Evolutionary conservation across 306 rosid genomes (phyloP).

Genomic region (Rosa persica): DNA sequence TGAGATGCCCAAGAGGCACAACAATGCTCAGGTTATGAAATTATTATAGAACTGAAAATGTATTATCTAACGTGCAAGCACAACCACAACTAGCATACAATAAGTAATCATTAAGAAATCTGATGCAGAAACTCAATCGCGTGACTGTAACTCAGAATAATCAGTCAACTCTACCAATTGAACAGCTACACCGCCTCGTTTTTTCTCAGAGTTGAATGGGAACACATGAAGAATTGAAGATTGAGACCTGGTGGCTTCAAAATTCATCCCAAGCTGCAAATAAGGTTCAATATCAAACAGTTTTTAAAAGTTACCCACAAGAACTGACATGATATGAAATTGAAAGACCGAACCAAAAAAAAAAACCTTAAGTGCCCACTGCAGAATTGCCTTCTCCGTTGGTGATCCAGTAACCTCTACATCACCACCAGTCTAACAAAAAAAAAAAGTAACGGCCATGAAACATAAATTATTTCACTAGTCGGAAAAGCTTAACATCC

Average conservation of each 20-base stretch:
- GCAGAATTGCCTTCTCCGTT: conserved; percentile 82
- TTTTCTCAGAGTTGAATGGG: conserved; percentile 87
- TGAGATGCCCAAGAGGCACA: not conserved
- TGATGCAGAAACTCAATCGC: not conserved
- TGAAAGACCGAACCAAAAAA: not conserved
- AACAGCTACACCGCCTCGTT: conserved; percentile 77
- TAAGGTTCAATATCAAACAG: conserved; percentile 3
- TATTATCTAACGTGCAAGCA: not conserved
- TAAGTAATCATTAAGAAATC: not conserved
- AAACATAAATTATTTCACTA: not conserved
- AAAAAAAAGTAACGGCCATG: conserved; percentile 13
- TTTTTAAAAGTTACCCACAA: not conserved
- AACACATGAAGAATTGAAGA: conserved; percentile 67
- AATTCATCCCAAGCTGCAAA: conserved; percentile 84
- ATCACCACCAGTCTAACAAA: conserved; percentile 47
- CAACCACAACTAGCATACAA: not conserved
- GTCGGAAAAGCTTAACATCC: not conserved
- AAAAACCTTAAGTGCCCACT: conserved; percentile 68
- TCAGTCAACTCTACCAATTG: conserved; percentile 40
- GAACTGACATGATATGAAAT: not conserved
- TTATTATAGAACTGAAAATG: not conserved
- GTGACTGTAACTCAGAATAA: not conserved
- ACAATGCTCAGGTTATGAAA: not conserved
- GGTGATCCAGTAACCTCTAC: conserved; percentile 89
- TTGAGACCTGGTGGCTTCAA: conserved; percentile 52